Evolutionary conservation across 345 rosid species (phyloP), one percentile per base, ranked within the genome.

Genomic region (Clarkia xantiana): DNA sequence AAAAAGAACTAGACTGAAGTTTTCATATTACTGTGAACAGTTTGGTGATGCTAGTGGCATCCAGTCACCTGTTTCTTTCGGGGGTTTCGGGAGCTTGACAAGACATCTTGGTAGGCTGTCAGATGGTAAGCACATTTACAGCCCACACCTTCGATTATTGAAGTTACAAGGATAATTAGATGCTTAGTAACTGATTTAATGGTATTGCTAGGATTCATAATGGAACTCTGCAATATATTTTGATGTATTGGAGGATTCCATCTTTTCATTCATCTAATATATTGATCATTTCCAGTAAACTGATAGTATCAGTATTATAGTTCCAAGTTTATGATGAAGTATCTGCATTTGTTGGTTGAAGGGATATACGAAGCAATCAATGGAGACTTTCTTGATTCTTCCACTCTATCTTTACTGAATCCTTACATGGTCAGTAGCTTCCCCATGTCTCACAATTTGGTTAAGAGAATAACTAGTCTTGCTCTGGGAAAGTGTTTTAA

Each of bases 11-110:
- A n/a, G n/a, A n/a, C n/a, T n/a, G n/a, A n/a, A n/a, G n/a, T n/a
- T 23, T 10, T 54, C 48, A 55, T 34, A 17, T 18, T 44, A 58
- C 51, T 39, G 52, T 63, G n/a, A 68, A 70, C 78, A 90, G 97
- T 86, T 82, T 56, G 97, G 97, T 67, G 97, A 90, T 71, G 97
- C 97, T 52, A 90, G 97, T 22, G 97, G 97, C 52, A 82, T 90
- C 59, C 97, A 90, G 25, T 90, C 97, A 40, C 97, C 97, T 53
- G 97, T 90, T 61, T 90, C 95, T 38, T 90, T 90, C 56, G 97
- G 97, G 11, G 97, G 97, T 64, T 90, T 90, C 55, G 97, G 94
- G 66, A 90, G 97, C 80, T 76, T 90, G 71, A 83, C 97, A 7
- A 79, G 97, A 71, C 95, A 90, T 58, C 80, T 86, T 18, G 77